Evolutionary conservation across 768 basidiomycete genomes (phyloP), one percentile per base, ranked within the genome.

Genomic region (Suillus plorans): DNA sequence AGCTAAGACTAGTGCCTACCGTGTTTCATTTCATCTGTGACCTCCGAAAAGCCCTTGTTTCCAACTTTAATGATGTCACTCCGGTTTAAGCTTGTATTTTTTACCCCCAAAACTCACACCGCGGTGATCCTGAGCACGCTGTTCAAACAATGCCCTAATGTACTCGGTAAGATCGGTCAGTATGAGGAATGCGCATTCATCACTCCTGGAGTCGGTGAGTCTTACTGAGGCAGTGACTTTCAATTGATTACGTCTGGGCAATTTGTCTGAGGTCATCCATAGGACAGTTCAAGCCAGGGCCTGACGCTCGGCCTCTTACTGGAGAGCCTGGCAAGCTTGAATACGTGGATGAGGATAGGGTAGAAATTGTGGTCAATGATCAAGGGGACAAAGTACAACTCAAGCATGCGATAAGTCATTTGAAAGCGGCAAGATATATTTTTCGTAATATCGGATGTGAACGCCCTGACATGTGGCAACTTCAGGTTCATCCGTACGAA

Each of bases 101-200:
- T 86, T 69, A 71, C 78, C 55, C 85, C 85, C 6, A 73, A 74
- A 8, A 61, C 77, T 6, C 73, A 75, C 63, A 86, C 85, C 0
- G 73, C 73, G 36, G 65, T 64, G 5, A 76, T 83, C 58, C 72
- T 86, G n/a, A 72, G 77, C 56, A 79, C 80, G 63, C 72, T 85
- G 14, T 86, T 87, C 72, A 62, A 71, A n/a, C 78, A 72, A 25
- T 81, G 74, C 64, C 81, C 85, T 1, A 68, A 78, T n/a, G 68
- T 75, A 44, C 71, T 85, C 5, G 86, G 84, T n/a, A 81, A 80
- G 60, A 82, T 86, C 28, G 85, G 85, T 45, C 70, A 82, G 14
- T 84, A 86, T 69, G 79, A 83, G 52, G 78, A 80, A 59, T 85
- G 81, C 67, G 86, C 85, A n/a, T 88, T 87, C 70, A 73, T 84